Conservation (phyloP, 306 rosid species). For the Lathyrus aphaca region DNA sequence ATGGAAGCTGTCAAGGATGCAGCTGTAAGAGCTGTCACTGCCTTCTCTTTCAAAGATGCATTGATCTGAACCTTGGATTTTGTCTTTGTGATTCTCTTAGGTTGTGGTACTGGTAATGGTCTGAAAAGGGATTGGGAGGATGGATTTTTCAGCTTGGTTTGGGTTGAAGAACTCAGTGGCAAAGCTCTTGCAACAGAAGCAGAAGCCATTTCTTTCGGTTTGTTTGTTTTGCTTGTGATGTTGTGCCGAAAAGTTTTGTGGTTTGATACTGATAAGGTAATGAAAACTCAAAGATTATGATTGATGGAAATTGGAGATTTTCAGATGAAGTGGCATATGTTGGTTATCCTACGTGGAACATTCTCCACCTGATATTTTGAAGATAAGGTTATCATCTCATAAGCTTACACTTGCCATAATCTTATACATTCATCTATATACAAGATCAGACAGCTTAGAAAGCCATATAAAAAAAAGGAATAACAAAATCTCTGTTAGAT, state of each 20-base stretch:
- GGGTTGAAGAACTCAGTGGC: slow-evolving; percentile 39
- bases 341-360: slow-evolving; percentile 39
- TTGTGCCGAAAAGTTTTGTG: neutral
- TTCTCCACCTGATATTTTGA: slow-evolving; percentile 15
- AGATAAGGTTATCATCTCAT: slow-evolving; percentile 38
- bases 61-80: slow-evolving; percentile 41
- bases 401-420: neutral
- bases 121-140: slow-evolving; percentile 39
- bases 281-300: slow-evolving; percentile 2
- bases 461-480: neutral
- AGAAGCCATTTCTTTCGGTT: slow-evolving; percentile 40
- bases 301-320: slow-evolving; percentile 30
- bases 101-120: slow-evolving; percentile 14
- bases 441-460: neutral
- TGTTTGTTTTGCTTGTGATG: slow-evolving; percentile 27
- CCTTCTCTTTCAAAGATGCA: slow-evolving; percentile 73
- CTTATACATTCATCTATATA: neutral
- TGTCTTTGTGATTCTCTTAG: slow-evolving; percentile 38
- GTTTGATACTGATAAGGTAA: slow-evolving; percentile 20
- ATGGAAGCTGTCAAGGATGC: slow-evolving; percentile 71
- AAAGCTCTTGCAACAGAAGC: slow-evolving; percentile 38
- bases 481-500: neutral
- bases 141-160: slow-evolving; percentile 41
- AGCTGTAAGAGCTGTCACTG: slow-evolving; percentile 56
- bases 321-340: slow-evolving; percentile 37